A percentile compares a stretch with the other conserved stretches of the same genome.
phyloP scores from a whole-genome alignment of 345 rosid species.

The Lepidium sativum region DNA sequence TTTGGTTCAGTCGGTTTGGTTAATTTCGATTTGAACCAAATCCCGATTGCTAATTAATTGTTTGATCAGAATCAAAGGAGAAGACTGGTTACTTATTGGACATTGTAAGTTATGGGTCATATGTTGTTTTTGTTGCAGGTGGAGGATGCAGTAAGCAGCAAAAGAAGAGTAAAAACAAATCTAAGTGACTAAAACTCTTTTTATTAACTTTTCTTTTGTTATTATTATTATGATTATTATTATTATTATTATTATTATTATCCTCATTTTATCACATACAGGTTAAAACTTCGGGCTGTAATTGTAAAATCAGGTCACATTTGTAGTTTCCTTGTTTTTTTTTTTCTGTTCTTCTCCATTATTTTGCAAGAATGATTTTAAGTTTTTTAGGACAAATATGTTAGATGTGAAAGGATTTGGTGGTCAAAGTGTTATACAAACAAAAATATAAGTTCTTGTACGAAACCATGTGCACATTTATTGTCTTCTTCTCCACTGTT shows the following conservation, averaged over 20 bases:
- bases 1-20: too few relatives aligned
- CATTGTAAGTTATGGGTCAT: not conserved
- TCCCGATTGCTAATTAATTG: not conserved
- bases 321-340: conserved; percentile 8
- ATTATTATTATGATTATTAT: too few relatives aligned
- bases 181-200: not conserved
- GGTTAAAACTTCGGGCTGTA: conserved; percentile 20
- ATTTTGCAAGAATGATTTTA: not conserved
- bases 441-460: conserved; percentile 2
- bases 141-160: conserved; percentile 13
- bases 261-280: not conserved
- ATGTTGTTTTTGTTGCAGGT: conserved; percentile 10
- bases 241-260: conserved; percentile 1
- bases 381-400: conserved; percentile 2
- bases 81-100: not conserved
- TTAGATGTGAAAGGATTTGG: conserved; percentile 20
- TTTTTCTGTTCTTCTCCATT: not conserved
- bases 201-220: conserved; percentile 4
- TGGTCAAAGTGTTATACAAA: conserved; percentile 12
- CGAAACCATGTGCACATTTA: conserved; percentile 1
- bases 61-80: not conserved
- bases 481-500: not conserved
- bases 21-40: too few relatives aligned
- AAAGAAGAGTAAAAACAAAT: conserved; percentile 18
- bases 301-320: conserved; percentile 22